Evolutionary conservation across 2,329 filamentous ascomycete species (phyloP).

Genomic region (Didymellaceae sp.): DNA sequence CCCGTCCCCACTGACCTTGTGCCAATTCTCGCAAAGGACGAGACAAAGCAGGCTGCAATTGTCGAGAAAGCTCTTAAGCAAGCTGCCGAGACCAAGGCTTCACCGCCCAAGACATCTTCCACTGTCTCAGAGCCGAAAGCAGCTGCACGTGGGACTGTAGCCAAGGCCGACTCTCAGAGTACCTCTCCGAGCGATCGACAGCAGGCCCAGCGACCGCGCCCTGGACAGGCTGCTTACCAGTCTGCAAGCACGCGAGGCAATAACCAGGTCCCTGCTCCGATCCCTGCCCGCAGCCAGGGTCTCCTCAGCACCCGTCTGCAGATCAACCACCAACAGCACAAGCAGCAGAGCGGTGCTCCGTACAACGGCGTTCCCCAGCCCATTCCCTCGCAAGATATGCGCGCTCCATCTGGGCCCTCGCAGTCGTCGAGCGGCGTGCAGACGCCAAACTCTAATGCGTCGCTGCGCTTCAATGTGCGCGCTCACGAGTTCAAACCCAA

Average conservation of each 20-base stretch:
- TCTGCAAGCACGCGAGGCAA: slow-evolving; percentile 53
- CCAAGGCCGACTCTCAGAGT: slow-evolving; percentile 43
- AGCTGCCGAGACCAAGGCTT: slow-evolving; percentile 61
- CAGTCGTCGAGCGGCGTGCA: slow-evolving; percentile 57
- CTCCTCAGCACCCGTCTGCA: slow-evolving; percentile 59
- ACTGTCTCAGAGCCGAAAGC: slow-evolving; percentile 42
- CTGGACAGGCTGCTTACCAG: slow-evolving; percentile 47
- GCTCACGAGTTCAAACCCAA: slow-evolving; percentile 85
- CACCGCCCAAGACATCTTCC: slow-evolving; percentile 53
- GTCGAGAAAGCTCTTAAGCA: slow-evolving; percentile 85
- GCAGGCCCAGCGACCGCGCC: slow-evolving; percentile 54
- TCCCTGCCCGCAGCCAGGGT: slow-evolving; percentile 50
- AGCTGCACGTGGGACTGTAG: slow-evolving; percentile 41
- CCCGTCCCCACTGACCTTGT: slow-evolving; percentile 91
- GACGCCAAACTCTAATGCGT: slow-evolving; percentile 60
- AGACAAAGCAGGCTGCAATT: slow-evolving; percentile 91
- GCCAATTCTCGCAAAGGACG: slow-evolving; percentile 94
- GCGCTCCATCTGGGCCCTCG: slow-evolving; percentile 74
- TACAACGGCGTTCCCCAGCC: slow-evolving; percentile 61
- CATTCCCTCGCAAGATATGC: slow-evolving; percentile 68
- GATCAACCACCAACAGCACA: slow-evolving; percentile 60
- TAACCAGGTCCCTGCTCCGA: slow-evolving; percentile 52
- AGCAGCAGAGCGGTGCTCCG: slow-evolving; percentile 49
- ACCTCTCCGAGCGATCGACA: slow-evolving; percentile 54
- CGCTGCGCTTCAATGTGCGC: slow-evolving; percentile 65